Evolutionary conservation across 306 rosid genomes (phyloP).

Genomic region (Argentina anserina): DNA sequence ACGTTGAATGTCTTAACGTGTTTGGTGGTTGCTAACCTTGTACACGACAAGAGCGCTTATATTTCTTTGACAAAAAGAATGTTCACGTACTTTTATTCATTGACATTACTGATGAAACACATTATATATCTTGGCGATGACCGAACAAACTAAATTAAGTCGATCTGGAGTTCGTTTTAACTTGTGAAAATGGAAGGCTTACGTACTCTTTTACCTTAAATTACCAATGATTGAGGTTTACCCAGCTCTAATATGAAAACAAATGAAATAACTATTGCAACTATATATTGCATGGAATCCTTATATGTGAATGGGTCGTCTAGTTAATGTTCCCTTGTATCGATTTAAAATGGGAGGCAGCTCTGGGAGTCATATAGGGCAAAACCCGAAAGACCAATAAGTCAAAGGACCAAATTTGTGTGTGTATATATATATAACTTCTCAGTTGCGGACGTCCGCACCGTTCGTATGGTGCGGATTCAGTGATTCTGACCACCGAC

Average conservation of each 20-base stretch:
- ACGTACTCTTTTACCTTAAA: neutral
- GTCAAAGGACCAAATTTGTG: neutral
- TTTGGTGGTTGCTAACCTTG: constrained; percentile 1
- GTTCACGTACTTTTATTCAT: neutral
- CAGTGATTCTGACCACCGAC: too few species aligned
- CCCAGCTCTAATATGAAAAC: neutral
- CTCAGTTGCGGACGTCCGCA: too few species aligned
- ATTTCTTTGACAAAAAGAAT: neutral
- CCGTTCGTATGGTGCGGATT: too few species aligned
- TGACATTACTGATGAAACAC: neutral
- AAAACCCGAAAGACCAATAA: neutral
- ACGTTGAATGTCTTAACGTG: neutral
- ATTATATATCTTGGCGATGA: neutral
- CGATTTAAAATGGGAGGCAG: neutral
- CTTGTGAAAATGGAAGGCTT: too few species aligned
- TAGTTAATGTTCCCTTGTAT: too few species aligned
- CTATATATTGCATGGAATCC: neutral
- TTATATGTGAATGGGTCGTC: too few species aligned
- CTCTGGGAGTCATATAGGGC: neutral
- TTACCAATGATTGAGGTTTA: neutral
- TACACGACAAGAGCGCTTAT: neutral
- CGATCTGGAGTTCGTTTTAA: too few species aligned
- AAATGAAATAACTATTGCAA: neutral
- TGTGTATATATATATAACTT: too few species aligned
- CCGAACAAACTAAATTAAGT: too few species aligned